phyloP scores from a whole-genome alignment of 1,284 basidiomycete species.

The Mycena sp. region DNA sequence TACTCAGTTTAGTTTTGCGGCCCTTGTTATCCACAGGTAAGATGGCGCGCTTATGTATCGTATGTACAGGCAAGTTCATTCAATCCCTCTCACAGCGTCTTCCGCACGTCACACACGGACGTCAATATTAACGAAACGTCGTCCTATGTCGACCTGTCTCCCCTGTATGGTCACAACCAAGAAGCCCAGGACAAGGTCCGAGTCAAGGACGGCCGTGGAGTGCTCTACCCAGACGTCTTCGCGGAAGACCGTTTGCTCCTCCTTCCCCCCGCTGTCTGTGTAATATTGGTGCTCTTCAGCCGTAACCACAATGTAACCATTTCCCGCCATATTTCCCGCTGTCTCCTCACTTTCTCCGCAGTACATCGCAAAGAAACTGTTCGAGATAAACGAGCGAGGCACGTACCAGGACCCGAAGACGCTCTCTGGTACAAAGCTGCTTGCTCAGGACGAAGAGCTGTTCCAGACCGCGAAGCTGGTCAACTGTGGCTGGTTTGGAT shows the following conservation, averaged over 20 bases:
- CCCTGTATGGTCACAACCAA: conserved; percentile 79
- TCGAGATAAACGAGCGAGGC: conserved; percentile 81
- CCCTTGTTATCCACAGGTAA: conserved; percentile 74
- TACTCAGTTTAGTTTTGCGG: conserved; percentile 73
- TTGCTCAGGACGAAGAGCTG: conserved; percentile 80
- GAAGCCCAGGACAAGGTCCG: conserved; percentile 71
- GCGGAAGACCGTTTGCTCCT: conserved; percentile 82
- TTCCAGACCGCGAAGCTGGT: conserved; percentile 83
- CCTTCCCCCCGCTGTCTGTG: conserved; percentile 81
- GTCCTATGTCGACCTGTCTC: conserved; percentile 87
- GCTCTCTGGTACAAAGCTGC: conserved; percentile 49
- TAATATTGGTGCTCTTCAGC: conserved; percentile 81
- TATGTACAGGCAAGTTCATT: background rate
- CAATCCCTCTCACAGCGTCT: conserved; percentile 56
- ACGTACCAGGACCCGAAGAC: conserved; percentile 62
- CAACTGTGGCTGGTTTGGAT: conserved; percentile 82
- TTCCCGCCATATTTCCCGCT: background rate
- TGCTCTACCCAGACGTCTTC: conserved; percentile 76
- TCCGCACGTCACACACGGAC: conserved; percentile 75
- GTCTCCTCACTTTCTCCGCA: conserved; percentile 40
- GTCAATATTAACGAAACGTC: conserved; percentile 85
- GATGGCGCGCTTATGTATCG: too few relatives aligned
- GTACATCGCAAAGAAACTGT: conserved; percentile 83
- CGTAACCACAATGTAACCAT: conserved; percentile 84
- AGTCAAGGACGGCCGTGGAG: conserved; percentile 65